Percentiles rank a stretch among this genome's conserved stretches.
Conservation (phyloP, 1,284 basidiomycete genomes). For the Leccinum proliferum region DNA sequence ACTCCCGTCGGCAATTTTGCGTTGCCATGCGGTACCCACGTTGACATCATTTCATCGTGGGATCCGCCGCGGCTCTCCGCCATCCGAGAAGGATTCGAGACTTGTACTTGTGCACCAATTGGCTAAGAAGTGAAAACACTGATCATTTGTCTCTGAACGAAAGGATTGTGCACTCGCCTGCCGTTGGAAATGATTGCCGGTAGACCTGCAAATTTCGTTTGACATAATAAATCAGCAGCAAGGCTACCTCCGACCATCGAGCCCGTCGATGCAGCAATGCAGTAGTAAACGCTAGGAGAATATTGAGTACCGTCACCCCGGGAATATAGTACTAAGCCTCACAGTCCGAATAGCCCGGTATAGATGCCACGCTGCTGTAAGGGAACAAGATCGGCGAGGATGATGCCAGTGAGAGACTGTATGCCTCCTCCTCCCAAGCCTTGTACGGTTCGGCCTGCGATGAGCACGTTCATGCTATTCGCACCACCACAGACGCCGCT, state of each 20-base stretch:
- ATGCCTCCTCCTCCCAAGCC: not conserved
- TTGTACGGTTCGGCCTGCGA: not conserved
- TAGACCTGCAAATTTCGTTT: too few relatives aligned
- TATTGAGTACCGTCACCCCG: not conserved
- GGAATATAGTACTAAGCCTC: not conserved
- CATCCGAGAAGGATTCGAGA: not conserved
- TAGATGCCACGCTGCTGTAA: not conserved
- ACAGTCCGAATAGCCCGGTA: not conserved
- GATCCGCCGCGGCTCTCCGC: not conserved
- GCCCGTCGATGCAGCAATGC: constrained; percentile 9
- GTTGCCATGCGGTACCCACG: not conserved
- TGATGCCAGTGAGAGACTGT: not conserved
- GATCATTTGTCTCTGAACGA: too few relatives aligned
- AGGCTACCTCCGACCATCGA: constrained; percentile 14
- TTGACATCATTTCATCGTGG: not conserved
- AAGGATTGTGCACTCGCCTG: too few relatives aligned
- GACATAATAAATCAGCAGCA: not conserved
- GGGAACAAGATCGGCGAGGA: not conserved
- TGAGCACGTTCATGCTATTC: not conserved
- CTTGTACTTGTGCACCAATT: too few relatives aligned
- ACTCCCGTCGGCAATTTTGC: not conserved
- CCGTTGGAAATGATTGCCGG: too few relatives aligned
- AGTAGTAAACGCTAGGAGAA: not conserved
- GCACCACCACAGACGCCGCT: not conserved
- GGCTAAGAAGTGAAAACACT: too few relatives aligned